Conservation (phyloP, 805 yeast genomes). For the Schwanniomyces pseudopolymorphus region DNA sequence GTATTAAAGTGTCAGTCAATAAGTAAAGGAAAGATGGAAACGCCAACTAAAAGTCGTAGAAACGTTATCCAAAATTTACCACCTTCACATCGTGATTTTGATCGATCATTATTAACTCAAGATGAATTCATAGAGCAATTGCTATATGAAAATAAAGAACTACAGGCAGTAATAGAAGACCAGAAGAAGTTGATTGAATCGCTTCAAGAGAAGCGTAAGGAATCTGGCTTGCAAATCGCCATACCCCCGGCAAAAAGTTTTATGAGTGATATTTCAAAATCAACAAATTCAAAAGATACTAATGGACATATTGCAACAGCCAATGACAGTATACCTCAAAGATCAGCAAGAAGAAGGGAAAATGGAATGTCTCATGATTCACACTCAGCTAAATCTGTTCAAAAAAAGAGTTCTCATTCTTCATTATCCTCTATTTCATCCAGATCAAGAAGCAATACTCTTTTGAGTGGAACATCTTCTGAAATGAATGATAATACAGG, state of each 20-base stretch:
- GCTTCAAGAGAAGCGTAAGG: constrained; percentile 8
- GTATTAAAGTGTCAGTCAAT: background rate
- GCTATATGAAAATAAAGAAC: constrained; percentile 34
- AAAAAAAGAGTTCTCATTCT: background rate
- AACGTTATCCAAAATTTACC: constrained; percentile 7
- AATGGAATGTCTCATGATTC: background rate
- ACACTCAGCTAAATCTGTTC: background rate
- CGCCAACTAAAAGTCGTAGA: background rate
- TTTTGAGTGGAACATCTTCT: constrained; percentile 5
- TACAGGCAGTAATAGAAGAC: constrained; percentile 11
- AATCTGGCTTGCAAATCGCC: background rate
- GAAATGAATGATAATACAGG: background rate
- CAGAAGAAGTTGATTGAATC: constrained; percentile 10
- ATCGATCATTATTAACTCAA: constrained; percentile 27
- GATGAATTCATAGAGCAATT: constrained; percentile 34
- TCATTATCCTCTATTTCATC: constrained; percentile 10
- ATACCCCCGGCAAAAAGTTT: background rate
- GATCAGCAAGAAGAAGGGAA: constrained; percentile 23
- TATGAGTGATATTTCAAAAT: background rate
- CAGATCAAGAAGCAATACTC: constrained; percentile 11
- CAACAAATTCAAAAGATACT: background rate
- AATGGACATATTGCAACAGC: background rate
- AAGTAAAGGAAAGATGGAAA: background rate
- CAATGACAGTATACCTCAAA: constrained; percentile 17
- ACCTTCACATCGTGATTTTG: constrained; percentile 38